Evolutionary conservation across 768 basidiomycete species (phyloP).

Genomic region (Nidularia pulvinata): DNA sequence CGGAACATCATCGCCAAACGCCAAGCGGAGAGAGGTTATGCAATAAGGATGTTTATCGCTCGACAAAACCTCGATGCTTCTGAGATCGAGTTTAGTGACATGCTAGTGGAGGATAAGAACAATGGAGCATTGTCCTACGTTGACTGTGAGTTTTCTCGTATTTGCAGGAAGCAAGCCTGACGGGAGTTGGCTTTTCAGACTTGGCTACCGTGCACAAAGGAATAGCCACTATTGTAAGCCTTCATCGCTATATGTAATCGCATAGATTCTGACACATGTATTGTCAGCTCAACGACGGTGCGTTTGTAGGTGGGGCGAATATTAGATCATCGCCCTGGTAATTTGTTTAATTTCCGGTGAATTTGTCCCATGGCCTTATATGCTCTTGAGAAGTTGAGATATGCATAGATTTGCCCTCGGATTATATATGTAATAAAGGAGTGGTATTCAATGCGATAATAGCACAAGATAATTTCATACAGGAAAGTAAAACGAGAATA

Average conservation of each 20-base stretch:
- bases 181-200: slow-evolving; percentile 21
- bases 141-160: slow-evolving; percentile 62
- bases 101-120: slow-evolving; percentile 97
- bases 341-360: neutral
- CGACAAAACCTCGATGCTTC: slow-evolving; percentile 92
- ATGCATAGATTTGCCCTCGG: too few relatives aligned
- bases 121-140: slow-evolving; percentile 93
- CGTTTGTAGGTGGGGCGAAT: slow-evolving; percentile 30
- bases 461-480: slow-evolving; percentile 22
- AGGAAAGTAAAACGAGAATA: slow-evolving; percentile 16
- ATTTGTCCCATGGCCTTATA: too few relatives aligned
- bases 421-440: slow-evolving; percentile 13
- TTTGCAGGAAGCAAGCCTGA: neutral
- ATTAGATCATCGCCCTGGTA: slow-evolving; percentile 16
- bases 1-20: slow-evolving; percentile 82
- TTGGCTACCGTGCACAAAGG: slow-evolving; percentile 49
- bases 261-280: too few relatives aligned
- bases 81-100: slow-evolving; percentile 96
- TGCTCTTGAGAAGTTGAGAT: too few relatives aligned
- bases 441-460: slow-evolving; percentile 24
- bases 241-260: too few relatives aligned
- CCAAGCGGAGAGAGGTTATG: slow-evolving; percentile 46
- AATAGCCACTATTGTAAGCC: slow-evolving; percentile 38
- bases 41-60: slow-evolving; percentile 69
- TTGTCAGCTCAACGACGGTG: slow-evolving; percentile 22